Conservation (phyloP, 2,329 filamentous ascomycete genomes). For the Colletotrichum salicis region DNA sequence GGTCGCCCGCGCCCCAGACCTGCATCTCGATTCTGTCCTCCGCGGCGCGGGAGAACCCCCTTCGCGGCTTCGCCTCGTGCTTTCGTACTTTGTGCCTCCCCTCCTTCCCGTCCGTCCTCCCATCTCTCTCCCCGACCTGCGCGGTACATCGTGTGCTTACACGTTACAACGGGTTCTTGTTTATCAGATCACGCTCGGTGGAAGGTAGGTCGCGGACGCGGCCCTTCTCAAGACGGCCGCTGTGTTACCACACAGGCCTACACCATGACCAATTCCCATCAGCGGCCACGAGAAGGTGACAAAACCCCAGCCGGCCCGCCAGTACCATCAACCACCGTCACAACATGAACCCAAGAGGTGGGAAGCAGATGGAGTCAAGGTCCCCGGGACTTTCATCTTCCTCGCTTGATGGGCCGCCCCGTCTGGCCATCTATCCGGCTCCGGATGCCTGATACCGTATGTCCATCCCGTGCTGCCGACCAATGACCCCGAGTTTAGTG, state of each 20-base stretch:
- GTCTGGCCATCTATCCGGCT: constrained; percentile 11
- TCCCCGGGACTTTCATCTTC: background rate
- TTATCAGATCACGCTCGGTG: background rate
- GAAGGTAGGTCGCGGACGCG: background rate
- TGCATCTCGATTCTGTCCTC: constrained; percentile 30
- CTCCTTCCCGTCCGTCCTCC: background rate
- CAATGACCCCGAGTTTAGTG: background rate
- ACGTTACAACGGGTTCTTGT: background rate
- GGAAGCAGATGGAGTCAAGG: background rate
- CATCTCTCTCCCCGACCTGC: background rate
- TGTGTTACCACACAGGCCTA: background rate
- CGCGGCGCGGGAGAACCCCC: background rate
- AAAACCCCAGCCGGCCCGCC: no score
- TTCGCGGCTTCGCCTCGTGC: background rate
- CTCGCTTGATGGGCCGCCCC: constrained; percentile 1
- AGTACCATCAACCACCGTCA: background rate
- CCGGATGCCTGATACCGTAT: constrained; percentile 3
- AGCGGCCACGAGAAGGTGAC: background rate
- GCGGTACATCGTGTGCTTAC: background rate
- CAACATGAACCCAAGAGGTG: background rate
- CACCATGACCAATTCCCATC: background rate
- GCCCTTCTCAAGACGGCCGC: background rate
- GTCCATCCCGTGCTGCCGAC: constrained; percentile 1
- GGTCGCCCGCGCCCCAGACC: constrained; percentile 16
- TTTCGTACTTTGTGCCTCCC: background rate